phyloP scores from a whole-genome alignment of 805 yeast species.

The Lipomyces yamanashiensis region DNA sequence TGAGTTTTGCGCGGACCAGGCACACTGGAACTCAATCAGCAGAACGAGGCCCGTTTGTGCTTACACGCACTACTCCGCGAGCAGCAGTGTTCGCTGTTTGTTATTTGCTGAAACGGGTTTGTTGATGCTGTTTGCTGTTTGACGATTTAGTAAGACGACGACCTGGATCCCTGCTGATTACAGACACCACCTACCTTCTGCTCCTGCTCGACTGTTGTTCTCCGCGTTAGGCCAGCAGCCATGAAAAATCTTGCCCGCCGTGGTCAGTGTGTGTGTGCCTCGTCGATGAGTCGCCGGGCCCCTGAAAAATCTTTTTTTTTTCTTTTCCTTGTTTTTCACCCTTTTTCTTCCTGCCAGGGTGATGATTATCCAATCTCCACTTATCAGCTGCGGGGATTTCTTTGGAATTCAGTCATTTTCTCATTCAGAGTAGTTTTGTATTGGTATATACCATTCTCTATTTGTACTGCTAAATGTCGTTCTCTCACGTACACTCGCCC shows the following conservation, averaged over 20 bases:
- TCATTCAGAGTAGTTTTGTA: not conserved
- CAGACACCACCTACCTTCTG: too few relatives aligned
- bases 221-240: too few relatives aligned
- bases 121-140: too few relatives aligned
- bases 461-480: not conserved
- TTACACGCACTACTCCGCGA: too few relatives aligned
- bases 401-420: not conserved
- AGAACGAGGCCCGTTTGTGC: not conserved
- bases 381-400: not conserved
- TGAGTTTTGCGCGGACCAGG: not conserved
- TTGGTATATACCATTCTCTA: too few relatives aligned
- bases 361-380: not conserved
- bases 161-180: too few relatives aligned
- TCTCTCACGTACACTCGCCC: not conserved
- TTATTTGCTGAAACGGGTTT: too few relatives aligned
- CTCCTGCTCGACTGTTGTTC: too few relatives aligned
- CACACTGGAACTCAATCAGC: conserved; percentile 12
- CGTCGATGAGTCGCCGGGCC: conserved; percentile 11
- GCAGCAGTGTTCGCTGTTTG: too few relatives aligned
- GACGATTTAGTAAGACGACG: too few relatives aligned
- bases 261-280: not conserved
- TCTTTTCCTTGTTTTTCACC: too few relatives aligned
- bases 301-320: conserved; percentile 11
- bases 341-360: not conserved
- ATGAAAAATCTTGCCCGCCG: not conserved